A percentile compares a stretch with the other conserved stretches of the same genome.
phyloP scores from a whole-genome alignment of 129 eudicot species.

The Solidago caesia region DNA sequence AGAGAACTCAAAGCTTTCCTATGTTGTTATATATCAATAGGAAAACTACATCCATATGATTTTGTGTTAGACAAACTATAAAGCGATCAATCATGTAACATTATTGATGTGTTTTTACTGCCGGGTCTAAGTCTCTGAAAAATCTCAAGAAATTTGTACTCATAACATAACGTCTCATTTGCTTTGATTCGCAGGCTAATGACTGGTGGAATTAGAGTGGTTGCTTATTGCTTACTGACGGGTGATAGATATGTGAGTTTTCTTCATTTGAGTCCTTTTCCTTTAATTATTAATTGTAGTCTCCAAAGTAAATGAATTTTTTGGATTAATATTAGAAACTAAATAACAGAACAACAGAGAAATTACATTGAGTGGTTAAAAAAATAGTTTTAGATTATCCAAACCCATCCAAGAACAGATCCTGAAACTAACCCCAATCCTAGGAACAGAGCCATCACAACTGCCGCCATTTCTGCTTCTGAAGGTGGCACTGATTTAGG shows the following conservation, averaged over 20 bases:
- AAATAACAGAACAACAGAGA: constrained; percentile 17
- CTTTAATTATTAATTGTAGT: background rate
- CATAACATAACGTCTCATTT: background rate
- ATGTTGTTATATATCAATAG: no score
- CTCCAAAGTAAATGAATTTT: background rate
- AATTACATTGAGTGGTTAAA: background rate
- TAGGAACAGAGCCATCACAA: constrained; percentile 78
- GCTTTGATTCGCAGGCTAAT: constrained; percentile 8
- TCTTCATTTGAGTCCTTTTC: background rate
- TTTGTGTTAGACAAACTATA: background rate
- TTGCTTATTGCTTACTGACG: constrained; percentile 8
- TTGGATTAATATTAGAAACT: constrained; percentile 1
- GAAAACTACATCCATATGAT: background rate
- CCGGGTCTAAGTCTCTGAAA: background rate
- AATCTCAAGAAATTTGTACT: constrained; percentile 14
- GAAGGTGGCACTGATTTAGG: constrained; percentile 62
- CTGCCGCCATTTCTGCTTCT: constrained; percentile 73
- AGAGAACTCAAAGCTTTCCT: background rate
- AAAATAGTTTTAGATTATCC: constrained; percentile 50
- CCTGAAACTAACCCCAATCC: constrained; percentile 82
- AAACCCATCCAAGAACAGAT: constrained; percentile 77
- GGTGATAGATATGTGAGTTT: constrained; percentile 3
- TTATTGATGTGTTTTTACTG: background rate
- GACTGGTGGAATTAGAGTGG: constrained; percentile 1
- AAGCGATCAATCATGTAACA: background rate